Conservation (phyloP, 805 yeast species). For the Saccharomycopsis sp. region DNA sequence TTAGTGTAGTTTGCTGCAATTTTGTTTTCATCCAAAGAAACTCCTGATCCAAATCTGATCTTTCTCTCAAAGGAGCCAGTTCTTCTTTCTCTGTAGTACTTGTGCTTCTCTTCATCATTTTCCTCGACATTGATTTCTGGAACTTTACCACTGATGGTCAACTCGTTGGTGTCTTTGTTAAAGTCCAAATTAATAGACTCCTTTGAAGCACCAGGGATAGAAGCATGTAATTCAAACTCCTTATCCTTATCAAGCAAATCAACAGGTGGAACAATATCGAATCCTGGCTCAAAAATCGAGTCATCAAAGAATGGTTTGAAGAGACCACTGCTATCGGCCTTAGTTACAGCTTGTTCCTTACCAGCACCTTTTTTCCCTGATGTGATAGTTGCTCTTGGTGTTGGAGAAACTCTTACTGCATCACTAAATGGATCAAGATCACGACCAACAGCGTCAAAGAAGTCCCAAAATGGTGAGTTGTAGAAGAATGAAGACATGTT, state of each 20-base stretch:
- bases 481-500: not conserved
- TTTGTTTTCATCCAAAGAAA: slow-evolving; percentile 29
- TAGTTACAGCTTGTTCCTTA: not conserved
- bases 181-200: slow-evolving; percentile 31
- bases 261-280: slow-evolving; percentile 28
- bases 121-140: slow-evolving; percentile 8
- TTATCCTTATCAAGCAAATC: slow-evolving; percentile 32
- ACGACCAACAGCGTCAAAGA: slow-evolving; percentile 37
- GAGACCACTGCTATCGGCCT: not conserved
- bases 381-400: not conserved
- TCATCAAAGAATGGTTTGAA: not conserved
- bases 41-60: slow-evolving; percentile 27
- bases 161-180: slow-evolving; percentile 31
- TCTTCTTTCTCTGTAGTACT: slow-evolving; percentile 23
- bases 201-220: slow-evolving; percentile 32
- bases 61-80: slow-evolving; percentile 29
- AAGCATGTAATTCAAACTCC: slow-evolving; percentile 28
- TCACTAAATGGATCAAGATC: slow-evolving; percentile 31
- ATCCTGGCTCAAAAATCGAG: slow-evolving; percentile 2
- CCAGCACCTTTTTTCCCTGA: not conserved
- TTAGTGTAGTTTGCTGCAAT: slow-evolving; percentile 40
- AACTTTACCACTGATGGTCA: slow-evolving; percentile 29
- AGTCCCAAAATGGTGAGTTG: slow-evolving; percentile 38
- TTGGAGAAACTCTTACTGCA: not conserved
- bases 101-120: slow-evolving; percentile 4